These are phyloP conservation scores for Lepiota brunneoincarnata DNA, from an alignment of 768 basidiomycete genomes.

Conservation along the genomic window DNA sequence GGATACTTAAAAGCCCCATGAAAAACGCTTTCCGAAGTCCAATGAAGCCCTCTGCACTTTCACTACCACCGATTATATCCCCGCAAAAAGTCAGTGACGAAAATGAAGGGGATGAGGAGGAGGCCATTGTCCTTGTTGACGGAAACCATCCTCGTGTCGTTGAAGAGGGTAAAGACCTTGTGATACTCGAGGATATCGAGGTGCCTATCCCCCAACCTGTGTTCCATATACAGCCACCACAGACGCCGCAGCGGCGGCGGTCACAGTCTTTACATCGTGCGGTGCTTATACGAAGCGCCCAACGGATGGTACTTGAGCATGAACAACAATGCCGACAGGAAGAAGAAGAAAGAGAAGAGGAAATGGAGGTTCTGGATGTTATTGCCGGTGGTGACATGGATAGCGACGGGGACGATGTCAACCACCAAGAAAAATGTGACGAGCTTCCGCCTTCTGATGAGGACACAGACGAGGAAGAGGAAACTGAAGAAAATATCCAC, in stretches of 20 bases:
- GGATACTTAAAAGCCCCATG: slow-evolving; percentile 58
- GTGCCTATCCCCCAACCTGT: slow-evolving; percentile 18
- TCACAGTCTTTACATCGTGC: slow-evolving; percentile 57
- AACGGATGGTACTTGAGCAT: slow-evolving; percentile 51
- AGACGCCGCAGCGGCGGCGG: slow-evolving; percentile 33
- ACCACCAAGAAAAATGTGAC: slow-evolving; percentile 23
- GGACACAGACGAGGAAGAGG: slow-evolving; percentile 19
- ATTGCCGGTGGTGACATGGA: slow-evolving; percentile 34
- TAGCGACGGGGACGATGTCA: slow-evolving; percentile 18
- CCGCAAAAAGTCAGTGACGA: slow-evolving; percentile 15
- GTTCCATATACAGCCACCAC: slow-evolving; percentile 22
- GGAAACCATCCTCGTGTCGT: slow-evolving; percentile 66
- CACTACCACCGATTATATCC: slow-evolving; percentile 17
- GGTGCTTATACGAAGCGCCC: slow-evolving; percentile 68
- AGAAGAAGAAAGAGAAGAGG: slow-evolving; percentile 46
- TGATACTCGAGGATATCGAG: slow-evolving; percentile 71
- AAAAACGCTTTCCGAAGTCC: slow-evolving; percentile 36
- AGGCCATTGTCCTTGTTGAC: slow-evolving; percentile 60
- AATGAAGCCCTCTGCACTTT: slow-evolving; percentile 22
- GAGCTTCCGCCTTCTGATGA: slow-evolving; percentile 17
- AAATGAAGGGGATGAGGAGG: slow-evolving; percentile 38
- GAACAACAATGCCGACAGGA: slow-evolving; percentile 53
- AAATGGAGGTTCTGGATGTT: slow-evolving; percentile 45
- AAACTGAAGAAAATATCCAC: slow-evolving; percentile 24
- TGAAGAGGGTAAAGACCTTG: slow-evolving; percentile 66